phyloP scores from a whole-genome alignment of 2,329 filamentous ascomycete genomes.

The Sclerotinia minor region DNA sequence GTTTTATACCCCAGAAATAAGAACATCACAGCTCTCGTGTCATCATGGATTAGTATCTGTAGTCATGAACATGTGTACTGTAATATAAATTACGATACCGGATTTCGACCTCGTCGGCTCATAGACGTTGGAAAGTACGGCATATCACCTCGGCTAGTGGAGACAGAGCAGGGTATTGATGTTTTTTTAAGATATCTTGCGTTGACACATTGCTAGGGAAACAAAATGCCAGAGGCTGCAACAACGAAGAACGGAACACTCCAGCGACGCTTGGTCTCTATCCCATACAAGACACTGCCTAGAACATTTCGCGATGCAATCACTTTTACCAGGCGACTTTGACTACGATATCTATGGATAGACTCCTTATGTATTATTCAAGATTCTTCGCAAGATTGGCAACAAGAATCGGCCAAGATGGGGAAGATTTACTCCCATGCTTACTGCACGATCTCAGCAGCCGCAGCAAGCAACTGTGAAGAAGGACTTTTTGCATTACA shows the following conservation, averaged over 20 bases:
- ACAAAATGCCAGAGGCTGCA: slow-evolving; percentile 21
- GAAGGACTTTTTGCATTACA: slow-evolving; percentile 18
- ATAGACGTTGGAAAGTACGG: slow-evolving; percentile 27
- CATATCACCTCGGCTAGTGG: slow-evolving; percentile 20
- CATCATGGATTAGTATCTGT: slow-evolving; percentile 28
- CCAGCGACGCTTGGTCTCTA: slow-evolving; percentile 11
- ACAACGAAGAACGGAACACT: slow-evolving; percentile 23
- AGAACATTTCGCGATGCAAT: slow-evolving; percentile 23
- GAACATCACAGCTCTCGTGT: slow-evolving; percentile 10
- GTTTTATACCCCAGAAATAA: slow-evolving; percentile 22
- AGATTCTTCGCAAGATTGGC: slow-evolving; percentile 29
- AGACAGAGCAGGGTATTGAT: slow-evolving; percentile 1
- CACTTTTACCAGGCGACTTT: slow-evolving; percentile 19
- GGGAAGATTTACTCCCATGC: slow-evolving; percentile 28
- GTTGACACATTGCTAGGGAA: slow-evolving; percentile 26
- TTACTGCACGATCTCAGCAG: slow-evolving; percentile 28
- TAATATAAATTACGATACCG: slow-evolving; percentile 24
- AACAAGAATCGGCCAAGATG: slow-evolving; percentile 30
- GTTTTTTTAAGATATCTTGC: slow-evolving; percentile 22
- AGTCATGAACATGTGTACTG: slow-evolving; percentile 24
- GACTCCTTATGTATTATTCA: slow-evolving; percentile 23
- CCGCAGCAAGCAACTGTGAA: slow-evolving; percentile 17
- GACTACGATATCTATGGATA: slow-evolving; percentile 21
- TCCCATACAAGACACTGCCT: slow-evolving; percentile 21
- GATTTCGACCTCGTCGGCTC: slow-evolving; percentile 28